Percentiles rank a stretch among this genome's conserved stretches.
These are phyloP conservation scores for Mycena epipterygia DNA, from an alignment of 768 basidiomycete species.

Conservation along the genomic window DNA sequence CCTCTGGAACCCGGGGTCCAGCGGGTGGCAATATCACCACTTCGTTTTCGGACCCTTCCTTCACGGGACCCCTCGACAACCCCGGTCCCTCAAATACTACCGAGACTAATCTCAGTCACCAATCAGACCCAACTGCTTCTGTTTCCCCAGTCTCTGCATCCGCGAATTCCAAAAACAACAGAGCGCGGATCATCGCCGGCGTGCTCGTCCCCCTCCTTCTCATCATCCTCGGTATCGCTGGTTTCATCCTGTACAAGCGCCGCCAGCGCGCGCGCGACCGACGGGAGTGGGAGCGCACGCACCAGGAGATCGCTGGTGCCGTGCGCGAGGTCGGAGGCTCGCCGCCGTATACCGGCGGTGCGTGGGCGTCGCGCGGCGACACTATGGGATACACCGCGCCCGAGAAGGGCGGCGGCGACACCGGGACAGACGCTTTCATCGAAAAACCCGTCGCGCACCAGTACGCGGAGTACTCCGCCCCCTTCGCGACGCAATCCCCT, in stretches of 20 bases:
- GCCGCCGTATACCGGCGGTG: neutral
- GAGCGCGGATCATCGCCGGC: slow-evolving; percentile 19
- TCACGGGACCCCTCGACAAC: too few species aligned
- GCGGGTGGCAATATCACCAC: too few species aligned
- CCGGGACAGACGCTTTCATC: neutral
- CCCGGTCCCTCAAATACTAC: neutral
- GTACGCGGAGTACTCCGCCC: too few species aligned
- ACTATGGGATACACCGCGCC: neutral
- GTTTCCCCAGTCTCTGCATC: neutral
- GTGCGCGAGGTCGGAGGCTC: slow-evolving; percentile 21
- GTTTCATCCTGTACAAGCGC: slow-evolving; percentile 16
- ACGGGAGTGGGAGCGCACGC: slow-evolving; percentile 36
- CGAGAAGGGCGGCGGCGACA: neutral
- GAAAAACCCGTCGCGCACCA: neutral
- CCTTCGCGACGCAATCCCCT: too few species aligned
- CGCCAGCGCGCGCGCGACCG: slow-evolving; percentile 26
- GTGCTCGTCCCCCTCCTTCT: slow-evolving; percentile 16
- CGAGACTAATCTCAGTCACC: neutral
- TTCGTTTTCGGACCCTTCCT: too few species aligned
- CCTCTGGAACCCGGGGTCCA: too few species aligned
- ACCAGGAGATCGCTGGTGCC: slow-evolving; percentile 26
- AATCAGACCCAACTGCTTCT: neutral
- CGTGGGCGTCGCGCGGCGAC: neutral
- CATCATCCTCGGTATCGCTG: slow-evolving; percentile 3
- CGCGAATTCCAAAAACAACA: slow-evolving; percentile 1